These are phyloP conservation scores for Acaromyces ingoldii DNA, from an alignment of 1,284 basidiomycete genomes.

Conservation along the genomic window DNA sequence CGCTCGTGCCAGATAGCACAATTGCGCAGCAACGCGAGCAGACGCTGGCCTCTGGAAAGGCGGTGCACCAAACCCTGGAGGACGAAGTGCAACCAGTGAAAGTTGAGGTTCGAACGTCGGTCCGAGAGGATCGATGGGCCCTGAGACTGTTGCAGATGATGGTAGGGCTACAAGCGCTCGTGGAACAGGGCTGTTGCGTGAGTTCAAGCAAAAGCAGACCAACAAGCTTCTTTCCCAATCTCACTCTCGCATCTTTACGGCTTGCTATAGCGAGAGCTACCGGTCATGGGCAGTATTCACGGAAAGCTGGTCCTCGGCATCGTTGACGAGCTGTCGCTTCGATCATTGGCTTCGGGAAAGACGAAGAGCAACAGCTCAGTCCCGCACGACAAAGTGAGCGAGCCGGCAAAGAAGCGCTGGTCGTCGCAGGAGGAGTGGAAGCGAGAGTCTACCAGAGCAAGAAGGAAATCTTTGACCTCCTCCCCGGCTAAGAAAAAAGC, in stretches of 20 bases:
- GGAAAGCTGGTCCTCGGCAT: conserved; percentile 39
- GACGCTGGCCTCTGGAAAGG: conserved; percentile 14
- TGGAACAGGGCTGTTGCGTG: conserved; percentile 9
- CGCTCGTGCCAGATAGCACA: conserved; percentile 16
- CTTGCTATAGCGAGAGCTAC: conserved; percentile 28
- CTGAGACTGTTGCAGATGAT: conserved; percentile 57
- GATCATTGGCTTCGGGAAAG: background rate
- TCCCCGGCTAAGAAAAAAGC: too few relatives aligned
- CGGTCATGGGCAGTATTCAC: conserved; percentile 37
- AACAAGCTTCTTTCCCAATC: background rate
- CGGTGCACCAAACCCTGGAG: conserved; percentile 77
- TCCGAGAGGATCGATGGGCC: conserved; percentile 68
- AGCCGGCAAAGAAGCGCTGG: conserved; percentile 18
- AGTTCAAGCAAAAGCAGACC: background rate
- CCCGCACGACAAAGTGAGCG: background rate
- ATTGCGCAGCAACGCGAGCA: conserved; percentile 22
- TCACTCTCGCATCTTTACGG: too few relatives aligned
- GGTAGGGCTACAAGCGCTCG: conserved; percentile 1
- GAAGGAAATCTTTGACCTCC: too few relatives aligned
- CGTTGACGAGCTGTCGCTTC: conserved; percentile 38
- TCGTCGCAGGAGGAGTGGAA: conserved; percentile 36
- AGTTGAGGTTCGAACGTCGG: conserved; percentile 57
- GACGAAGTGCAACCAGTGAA: conserved; percentile 65
- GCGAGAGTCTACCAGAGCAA: conserved; percentile 5
- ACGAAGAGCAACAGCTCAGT: background rate